Evolutionary conservation across 805 yeast species (phyloP), one percentile per base, ranked within the genome.

Genomic region (Cyberlindnera xylosilytica): DNA sequence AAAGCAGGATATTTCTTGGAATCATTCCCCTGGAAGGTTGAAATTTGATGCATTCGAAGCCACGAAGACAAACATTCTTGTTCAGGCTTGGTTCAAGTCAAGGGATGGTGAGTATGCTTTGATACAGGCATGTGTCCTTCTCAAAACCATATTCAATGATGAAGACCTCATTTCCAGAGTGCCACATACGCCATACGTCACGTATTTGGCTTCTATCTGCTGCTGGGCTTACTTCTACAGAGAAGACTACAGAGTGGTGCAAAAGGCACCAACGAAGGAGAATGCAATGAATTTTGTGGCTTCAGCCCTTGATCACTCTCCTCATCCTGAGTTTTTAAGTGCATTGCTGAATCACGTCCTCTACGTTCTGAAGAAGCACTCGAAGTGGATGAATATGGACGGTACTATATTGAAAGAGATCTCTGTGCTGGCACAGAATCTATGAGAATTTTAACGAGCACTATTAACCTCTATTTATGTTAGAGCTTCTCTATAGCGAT

Each of bases 401-500:
- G 44, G 29, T 13, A 6, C 19, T 13, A 34, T 37, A 32, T 20
- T 41, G 27, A 38, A 36, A 29, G 46, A 45, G 26, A 17, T 45
- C 23, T 35, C 35, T 4, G 26, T 34, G 24, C 27, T 42, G 31
- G 41, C 45, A 16, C 34, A 34, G 22, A 41, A 34, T 6, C 11
- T 42, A 20, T 20, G n/a, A 40, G 15, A 32, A n/a, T n/a, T n/a
- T n/a, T n/a, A n/a, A n/a, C n/a, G n/a, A n/a, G n/a, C n/a, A n/a
- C n/a, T n/a, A n/a, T n/a, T n/a, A n/a, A n/a, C n/a, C n/a, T n/a
- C n/a, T n/a, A n/a, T 27, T 27, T 27, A 27, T 6, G 30, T 22
- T 4, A 35, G 22, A 3, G 71, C 72, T 17, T 63, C 66, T 38
- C 63, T 66, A 46, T 61, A 73, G 20, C 69, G 58, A 20, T 69